These are phyloP conservation scores for Cryptococcus sp. DNA, from an alignment of 1,284 basidiomycete genomes.

Conservation along the genomic window DNA sequence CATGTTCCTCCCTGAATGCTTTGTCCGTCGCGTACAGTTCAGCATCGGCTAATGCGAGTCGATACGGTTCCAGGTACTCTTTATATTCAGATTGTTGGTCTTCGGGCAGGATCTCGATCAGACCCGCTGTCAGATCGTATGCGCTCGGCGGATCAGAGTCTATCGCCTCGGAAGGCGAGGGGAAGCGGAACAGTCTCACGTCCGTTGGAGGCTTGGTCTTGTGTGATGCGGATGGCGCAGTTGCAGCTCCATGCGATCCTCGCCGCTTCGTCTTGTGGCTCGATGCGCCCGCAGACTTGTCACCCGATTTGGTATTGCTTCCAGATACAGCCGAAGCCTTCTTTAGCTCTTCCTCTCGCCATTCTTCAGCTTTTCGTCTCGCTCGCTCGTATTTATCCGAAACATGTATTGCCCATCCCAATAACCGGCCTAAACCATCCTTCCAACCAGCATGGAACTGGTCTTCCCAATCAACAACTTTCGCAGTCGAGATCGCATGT, in stretches of 20 bases:
- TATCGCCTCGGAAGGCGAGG: slow-evolving; percentile 30
- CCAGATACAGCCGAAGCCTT: slow-evolving; percentile 1
- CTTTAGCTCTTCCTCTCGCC: slow-evolving; percentile 31
- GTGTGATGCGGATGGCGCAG: slow-evolving; percentile 12
- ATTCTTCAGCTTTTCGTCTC: slow-evolving; percentile 45
- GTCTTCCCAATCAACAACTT: slow-evolving; percentile 44
- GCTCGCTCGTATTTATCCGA: slow-evolving; percentile 52
- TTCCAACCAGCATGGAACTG: slow-evolving; percentile 52
- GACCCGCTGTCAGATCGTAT: slow-evolving; percentile 35
- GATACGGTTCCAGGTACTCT: slow-evolving; percentile 39
- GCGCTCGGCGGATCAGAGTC: slow-evolving; percentile 14
- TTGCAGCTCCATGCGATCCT: neutral
- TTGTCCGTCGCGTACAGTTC: slow-evolving; percentile 38
- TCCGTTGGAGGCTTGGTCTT: slow-evolving; percentile 43
- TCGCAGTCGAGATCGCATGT: slow-evolving; percentile 28
- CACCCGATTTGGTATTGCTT: neutral
- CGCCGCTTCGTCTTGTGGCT: slow-evolving; percentile 37
- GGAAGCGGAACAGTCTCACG: slow-evolving; percentile 48
- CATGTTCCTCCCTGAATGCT: slow-evolving; percentile 10
- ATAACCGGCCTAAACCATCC: slow-evolving; percentile 43
- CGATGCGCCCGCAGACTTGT: slow-evolving; percentile 4
- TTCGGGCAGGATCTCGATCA: slow-evolving; percentile 36
- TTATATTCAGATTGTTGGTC: slow-evolving; percentile 14
- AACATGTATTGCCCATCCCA: slow-evolving; percentile 50
- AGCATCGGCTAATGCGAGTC: slow-evolving; percentile 33